Conservation (phyloP, 495 filamentous ascomycete species). For the Chaetomium tenue region DNA sequence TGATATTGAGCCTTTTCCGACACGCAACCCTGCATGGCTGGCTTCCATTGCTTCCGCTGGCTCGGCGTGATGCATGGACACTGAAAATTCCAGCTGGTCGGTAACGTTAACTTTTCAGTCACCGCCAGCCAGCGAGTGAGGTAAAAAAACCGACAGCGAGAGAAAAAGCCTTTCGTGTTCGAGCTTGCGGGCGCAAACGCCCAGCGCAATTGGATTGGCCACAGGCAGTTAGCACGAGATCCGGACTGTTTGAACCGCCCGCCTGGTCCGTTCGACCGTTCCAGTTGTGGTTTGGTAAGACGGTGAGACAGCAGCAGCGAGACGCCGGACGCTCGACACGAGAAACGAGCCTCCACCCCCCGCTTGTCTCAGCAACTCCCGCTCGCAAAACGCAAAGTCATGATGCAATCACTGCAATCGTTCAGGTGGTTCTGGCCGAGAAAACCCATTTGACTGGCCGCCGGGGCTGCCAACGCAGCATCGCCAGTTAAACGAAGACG, state of each 20-base stretch:
- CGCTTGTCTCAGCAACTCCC: neutral
- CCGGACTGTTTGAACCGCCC: neutral
- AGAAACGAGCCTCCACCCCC: neutral
- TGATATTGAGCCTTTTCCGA: neutral
- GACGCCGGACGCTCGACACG: neutral
- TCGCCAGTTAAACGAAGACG: neutral
- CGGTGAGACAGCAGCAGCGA: slow-evolving; percentile 7
- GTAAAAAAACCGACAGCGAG: too few relatives aligned
- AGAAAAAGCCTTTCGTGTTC: neutral
- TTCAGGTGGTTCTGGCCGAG: neutral
- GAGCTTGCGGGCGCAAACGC: neutral
- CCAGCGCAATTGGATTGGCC: neutral
- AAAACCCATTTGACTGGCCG: neutral
- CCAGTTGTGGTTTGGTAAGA: neutral
- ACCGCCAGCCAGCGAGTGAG: neutral
- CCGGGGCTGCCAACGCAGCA: slow-evolving; percentile 16
- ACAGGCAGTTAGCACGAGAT: too few relatives aligned
- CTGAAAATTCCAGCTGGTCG: neutral
- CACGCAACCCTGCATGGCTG: neutral
- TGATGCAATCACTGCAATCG: neutral
- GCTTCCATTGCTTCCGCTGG: neutral
- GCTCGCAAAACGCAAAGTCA: neutral
- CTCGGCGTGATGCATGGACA: neutral
- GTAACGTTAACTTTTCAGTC: neutral
- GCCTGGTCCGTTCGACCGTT: neutral